These are phyloP conservation scores for Lunasporangiospora selenospora DNA, from an alignment of 192 early-diverging fungal genomes.

Conservation along the genomic window DNA sequence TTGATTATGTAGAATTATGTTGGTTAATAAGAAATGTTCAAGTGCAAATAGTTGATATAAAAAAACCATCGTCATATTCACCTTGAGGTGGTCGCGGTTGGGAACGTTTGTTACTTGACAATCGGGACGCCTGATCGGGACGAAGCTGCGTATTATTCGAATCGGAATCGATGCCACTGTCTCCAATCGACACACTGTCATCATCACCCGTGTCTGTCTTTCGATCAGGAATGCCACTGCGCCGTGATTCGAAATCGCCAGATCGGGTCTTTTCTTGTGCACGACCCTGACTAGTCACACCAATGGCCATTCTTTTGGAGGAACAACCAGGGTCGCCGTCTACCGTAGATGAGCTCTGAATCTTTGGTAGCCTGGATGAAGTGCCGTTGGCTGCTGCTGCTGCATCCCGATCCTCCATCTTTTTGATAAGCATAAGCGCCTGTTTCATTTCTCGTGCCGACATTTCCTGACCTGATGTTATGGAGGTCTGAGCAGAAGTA, in stretches of 20 bases:
- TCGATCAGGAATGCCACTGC: too few relatives aligned
- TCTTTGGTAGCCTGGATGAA: too few relatives aligned
- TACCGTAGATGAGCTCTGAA: too few relatives aligned
- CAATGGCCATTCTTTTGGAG: too few relatives aligned
- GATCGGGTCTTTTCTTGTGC: too few relatives aligned
- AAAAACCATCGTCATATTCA: neutral
- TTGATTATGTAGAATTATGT: neutral
- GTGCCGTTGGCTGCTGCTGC: neutral
- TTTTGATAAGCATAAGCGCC: conserved; percentile 34
- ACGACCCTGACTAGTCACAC: too few relatives aligned
- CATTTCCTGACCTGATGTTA: conserved; percentile 25
- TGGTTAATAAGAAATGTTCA: neutral
- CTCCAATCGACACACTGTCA: conserved; percentile 40
- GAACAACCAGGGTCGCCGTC: too few relatives aligned
- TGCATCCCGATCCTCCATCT: conserved; percentile 36
- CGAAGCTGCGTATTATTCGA: conserved; percentile 25
- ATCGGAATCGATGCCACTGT: conserved; percentile 47
- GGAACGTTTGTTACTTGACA: conserved; percentile 10
- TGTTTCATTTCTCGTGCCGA: conserved; percentile 41
- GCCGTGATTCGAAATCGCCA: too few relatives aligned
- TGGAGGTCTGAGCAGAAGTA: too few relatives aligned
- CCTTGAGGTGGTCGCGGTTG: conserved; percentile 3
- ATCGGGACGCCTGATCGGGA: too few relatives aligned
- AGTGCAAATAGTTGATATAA: neutral
- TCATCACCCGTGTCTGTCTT: too few relatives aligned